phyloP scores from a whole-genome alignment of 1,284 basidiomycete species.

The Cutaneotrichosporon mucoides region DNA sequence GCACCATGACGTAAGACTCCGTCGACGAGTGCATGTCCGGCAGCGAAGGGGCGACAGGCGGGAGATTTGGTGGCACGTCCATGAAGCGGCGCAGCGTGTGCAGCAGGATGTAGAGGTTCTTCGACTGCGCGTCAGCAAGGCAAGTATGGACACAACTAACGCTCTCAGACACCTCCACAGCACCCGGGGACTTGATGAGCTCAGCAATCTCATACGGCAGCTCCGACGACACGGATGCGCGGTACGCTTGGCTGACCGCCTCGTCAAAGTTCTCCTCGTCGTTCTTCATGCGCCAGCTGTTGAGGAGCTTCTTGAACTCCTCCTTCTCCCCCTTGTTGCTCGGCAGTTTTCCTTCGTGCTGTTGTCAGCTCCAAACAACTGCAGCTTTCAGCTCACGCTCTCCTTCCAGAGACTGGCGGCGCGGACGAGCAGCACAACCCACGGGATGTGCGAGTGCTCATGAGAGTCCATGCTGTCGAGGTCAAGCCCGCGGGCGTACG shows the following conservation, averaged over 20 bases:
- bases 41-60: slow-evolving; percentile 64
- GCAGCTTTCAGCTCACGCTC: slow-evolving; percentile 21
- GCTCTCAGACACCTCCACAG: slow-evolving; percentile 46
- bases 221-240: slow-evolving; percentile 63
- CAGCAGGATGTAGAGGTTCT: slow-evolving; percentile 83
- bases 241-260: slow-evolving; percentile 73
- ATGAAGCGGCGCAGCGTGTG: slow-evolving; percentile 62
- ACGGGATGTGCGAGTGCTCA: slow-evolving; percentile 82
- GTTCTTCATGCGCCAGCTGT: slow-evolving; percentile 52
- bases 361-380: slow-evolving; percentile 2
- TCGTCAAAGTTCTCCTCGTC: slow-evolving; percentile 98
- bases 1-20: slow-evolving; percentile 58
- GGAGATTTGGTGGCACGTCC: slow-evolving; percentile 52
- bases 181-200: slow-evolving; percentile 63
- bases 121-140: slow-evolving; percentile 43
- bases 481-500: slow-evolving; percentile 68
- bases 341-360: slow-evolving; percentile 33
- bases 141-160: slow-evolving; percentile 29
- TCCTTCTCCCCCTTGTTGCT: slow-evolving; percentile 63
- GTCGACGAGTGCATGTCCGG: slow-evolving; percentile 98
- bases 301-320: slow-evolving; percentile 63
- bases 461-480: slow-evolving; percentile 73
- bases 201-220: slow-evolving; percentile 63
- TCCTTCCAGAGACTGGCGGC: slow-evolving; percentile 75
- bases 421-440: slow-evolving; percentile 77